A percentile compares a stretch with the other conserved stretches of the same genome.
Conservation (phyloP, 306 rosid genomes). For the Sechiopsis laciniata region DNA sequence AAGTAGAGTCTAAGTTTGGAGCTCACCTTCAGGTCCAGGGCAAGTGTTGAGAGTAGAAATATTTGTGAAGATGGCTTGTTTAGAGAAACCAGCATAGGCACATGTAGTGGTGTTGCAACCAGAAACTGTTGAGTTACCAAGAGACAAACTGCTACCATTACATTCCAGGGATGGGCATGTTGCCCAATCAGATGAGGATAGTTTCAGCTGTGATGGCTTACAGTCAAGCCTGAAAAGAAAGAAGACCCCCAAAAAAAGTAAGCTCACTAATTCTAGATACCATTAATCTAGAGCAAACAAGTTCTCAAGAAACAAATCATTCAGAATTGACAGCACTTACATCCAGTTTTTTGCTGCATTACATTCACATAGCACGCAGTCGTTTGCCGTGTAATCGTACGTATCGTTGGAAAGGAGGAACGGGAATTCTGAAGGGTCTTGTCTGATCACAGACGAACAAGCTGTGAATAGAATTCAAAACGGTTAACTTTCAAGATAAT, state of each 20-base stretch:
- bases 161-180: conserved; percentile 54
- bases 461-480: conserved; percentile 33
- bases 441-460: conserved; percentile 45
- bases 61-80: conserved; percentile 29
- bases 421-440: conserved; percentile 42
- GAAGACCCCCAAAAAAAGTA: background rate
- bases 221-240: conserved; percentile 47
- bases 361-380: conserved; percentile 66
- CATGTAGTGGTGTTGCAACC: conserved; percentile 46
- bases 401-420: conserved; percentile 50
- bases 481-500: background rate
- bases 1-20: background rate
- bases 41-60: conserved; percentile 38
- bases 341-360: conserved; percentile 29
- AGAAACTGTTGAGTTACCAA: conserved; percentile 38
- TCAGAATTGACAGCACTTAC: conserved; percentile 30
- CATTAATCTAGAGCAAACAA: background rate
- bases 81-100: conserved; percentile 55
- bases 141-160: conserved; percentile 10
- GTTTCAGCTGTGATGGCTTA: conserved; percentile 40
- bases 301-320: background rate
- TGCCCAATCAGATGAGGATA: conserved; percentile 32
- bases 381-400: conserved; percentile 47
- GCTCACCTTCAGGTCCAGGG: conserved; percentile 25
- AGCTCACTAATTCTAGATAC: background rate